Evolutionary conservation across 148 eudicot genomes (phyloP).

Genomic region (Chenopodium suecicum): DNA sequence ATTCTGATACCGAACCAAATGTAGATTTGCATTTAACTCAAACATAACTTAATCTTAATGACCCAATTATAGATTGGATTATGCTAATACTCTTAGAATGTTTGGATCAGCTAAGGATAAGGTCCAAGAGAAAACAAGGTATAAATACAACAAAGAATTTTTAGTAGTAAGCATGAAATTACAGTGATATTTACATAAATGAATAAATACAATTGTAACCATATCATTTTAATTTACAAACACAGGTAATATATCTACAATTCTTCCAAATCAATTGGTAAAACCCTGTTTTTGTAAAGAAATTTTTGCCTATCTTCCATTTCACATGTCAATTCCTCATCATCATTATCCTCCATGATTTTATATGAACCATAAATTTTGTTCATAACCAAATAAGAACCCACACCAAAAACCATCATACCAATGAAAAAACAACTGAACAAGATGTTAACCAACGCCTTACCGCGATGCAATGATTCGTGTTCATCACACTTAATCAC

Average conservation of each 20-base stretch:
- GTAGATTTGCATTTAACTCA: too few relatives aligned
- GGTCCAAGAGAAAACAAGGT: neutral
- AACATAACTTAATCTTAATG: too few relatives aligned
- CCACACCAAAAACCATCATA: constrained; percentile 28
- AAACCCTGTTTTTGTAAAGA: constrained; percentile 18
- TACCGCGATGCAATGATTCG: constrained; percentile 31
- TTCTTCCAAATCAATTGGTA: constrained; percentile 20
- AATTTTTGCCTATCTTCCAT: constrained; percentile 25
- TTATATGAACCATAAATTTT: constrained; percentile 19
- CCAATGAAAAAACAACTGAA: constrained; percentile 42
- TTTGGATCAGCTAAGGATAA: neutral
- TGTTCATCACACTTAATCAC: constrained; percentile 28
- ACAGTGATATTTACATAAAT: constrained; percentile 1
- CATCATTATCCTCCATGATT: constrained; percentile 5
- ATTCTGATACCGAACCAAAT: too few relatives aligned
- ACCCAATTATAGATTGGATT: too few relatives aligned
- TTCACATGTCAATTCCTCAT: constrained; percentile 14
- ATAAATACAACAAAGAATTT: neutral
- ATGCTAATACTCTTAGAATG: neutral
- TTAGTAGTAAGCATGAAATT: neutral
- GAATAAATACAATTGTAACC: neutral
- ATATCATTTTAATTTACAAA: neutral
- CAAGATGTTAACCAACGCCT: constrained; percentile 42
- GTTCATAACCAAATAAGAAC: constrained; percentile 20
- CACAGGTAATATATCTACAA: neutral